Evolutionary conservation across 169 alveolate species (phyloP), one percentile per base, ranked within the genome.

Genomic region (Eimeria sp.): DNA sequence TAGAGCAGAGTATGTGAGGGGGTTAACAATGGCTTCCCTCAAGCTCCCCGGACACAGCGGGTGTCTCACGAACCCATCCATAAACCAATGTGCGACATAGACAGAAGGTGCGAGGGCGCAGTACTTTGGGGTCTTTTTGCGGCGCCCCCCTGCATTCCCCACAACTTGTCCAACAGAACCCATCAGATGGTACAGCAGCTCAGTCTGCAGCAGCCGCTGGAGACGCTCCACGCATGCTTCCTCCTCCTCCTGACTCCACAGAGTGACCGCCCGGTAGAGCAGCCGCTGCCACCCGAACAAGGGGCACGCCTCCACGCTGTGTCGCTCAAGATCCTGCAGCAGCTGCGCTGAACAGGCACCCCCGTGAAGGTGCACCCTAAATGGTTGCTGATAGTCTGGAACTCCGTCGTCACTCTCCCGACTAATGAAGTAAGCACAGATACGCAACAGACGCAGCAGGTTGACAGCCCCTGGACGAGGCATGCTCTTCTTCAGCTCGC

Each of bases 11-110:
- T 98, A 97, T 16, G 97, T 95, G 65, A 96, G 83, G 51, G 98
- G 97, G 78, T 97, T 96, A 16, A 98, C 96, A 47, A 98, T 89
- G 43, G 98, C 95, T 30, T 92, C 63, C 43, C 99, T 91, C 49
- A 98, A 92, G 45, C 58, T 40, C 5, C 98, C 98, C 61, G 98
- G 99, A 72, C 99, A 98, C 57, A 98, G 97, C 4, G 99, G 99
- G 65, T 98, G 99, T 18, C 99, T 95, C 25, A 98, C 91, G 75
- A 98, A 97, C 14, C 98, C 95, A 83, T 98, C 99, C 96, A 98
- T 94, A 65, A 98, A 83, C 99, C 99, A 98, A 87, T 98, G 99
- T 30, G 98, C 98, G 14, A 97, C 98, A 80, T 98, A 98, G 45
- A 97, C 97, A 7, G 98, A 97, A n/a, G 98, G 98, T 0, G 98